Percentiles rank a stretch among this genome's conserved stretches.
These are phyloP conservation scores for Austroboletus eburneus DNA, from an alignment of 768 basidiomycete species.

Conservation along the genomic window DNA sequence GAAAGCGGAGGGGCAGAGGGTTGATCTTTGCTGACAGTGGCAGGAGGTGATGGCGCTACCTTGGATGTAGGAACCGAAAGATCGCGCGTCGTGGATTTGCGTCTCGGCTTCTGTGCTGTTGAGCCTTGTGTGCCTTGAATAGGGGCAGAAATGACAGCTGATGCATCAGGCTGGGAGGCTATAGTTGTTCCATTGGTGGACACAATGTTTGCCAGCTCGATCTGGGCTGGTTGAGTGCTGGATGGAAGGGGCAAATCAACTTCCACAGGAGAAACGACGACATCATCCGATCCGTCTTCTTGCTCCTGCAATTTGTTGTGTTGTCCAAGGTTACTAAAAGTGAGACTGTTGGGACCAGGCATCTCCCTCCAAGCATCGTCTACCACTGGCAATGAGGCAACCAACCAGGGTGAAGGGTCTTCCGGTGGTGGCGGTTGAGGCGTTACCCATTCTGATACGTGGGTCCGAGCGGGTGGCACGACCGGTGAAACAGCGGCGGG, in stretches of 20 bases:
- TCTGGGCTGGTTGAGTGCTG: conserved; percentile 9
- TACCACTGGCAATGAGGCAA: conserved; percentile 41
- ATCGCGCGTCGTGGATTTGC: conserved; percentile 27
- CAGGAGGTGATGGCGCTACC: conserved; percentile 4
- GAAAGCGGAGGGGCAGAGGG: conserved; percentile 20
- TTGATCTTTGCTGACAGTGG: conserved; percentile 17
- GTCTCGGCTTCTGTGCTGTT: conserved; percentile 22
- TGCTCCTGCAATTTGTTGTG: conserved; percentile 52
- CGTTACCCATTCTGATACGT: conserved; percentile 37
- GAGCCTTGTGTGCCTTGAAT: conserved; percentile 14
- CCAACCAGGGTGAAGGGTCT: conserved; percentile 56
- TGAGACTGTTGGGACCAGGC: conserved; percentile 47
- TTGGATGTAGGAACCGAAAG: conserved; percentile 22
- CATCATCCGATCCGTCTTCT: conserved; percentile 21
- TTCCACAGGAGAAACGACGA: conserved; percentile 17
- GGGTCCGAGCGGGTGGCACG: conserved; percentile 19
- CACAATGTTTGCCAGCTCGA: conserved; percentile 11
- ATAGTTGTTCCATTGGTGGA: neutral
- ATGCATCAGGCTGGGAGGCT: conserved; percentile 7
- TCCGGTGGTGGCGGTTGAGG: conserved; percentile 17
- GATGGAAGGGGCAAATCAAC: conserved; percentile 14
- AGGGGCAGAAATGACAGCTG: conserved; percentile 11
- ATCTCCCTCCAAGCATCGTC: conserved; percentile 46
- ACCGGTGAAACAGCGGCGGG: conserved; percentile 18
- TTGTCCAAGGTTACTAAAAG: conserved; percentile 54